These are phyloP conservation scores for Rhexocercosporidium sp. DNA, from an alignment of 2,329 filamentous ascomycete genomes.

Conservation along the genomic window DNA sequence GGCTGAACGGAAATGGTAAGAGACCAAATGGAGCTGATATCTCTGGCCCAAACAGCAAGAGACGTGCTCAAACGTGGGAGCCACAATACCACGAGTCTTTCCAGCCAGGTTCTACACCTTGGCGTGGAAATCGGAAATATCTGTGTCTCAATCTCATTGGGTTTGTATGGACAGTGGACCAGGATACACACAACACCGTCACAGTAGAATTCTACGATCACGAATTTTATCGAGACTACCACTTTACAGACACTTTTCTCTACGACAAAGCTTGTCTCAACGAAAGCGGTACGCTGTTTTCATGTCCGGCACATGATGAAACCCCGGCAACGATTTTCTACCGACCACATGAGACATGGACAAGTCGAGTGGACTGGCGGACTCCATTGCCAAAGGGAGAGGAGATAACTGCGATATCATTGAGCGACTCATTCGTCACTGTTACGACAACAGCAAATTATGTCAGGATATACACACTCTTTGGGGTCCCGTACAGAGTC, in stretches of 20 bases:
- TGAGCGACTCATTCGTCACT: conserved; percentile 90
- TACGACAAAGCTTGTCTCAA: conserved; percentile 96
- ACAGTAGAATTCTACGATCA: conserved; percentile 98
- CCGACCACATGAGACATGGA: conserved; percentile 96
- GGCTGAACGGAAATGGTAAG: conserved; percentile 66
- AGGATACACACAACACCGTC: conserved; percentile 90
- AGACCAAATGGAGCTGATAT: conserved; percentile 55
- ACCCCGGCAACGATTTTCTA: conserved; percentile 87
- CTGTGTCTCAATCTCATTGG: conserved; percentile 92
- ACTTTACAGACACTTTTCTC: conserved; percentile 94
- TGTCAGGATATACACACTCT: conserved; percentile 90
- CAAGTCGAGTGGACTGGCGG: conserved; percentile 86
- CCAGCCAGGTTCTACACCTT: conserved; percentile 93
- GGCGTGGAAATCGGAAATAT: conserved; percentile 93
- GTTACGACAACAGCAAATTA: conserved; percentile 88
- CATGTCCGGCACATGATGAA: conserved; percentile 72
- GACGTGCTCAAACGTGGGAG: conserved; percentile 39
- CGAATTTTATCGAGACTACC: conserved; percentile 89
- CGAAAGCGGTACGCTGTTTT: conserved; percentile 84
- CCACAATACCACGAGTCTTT: conserved; percentile 83
- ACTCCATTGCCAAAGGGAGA: conserved; percentile 89
- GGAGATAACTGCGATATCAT: conserved; percentile 82
- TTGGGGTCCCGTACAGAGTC: conserved; percentile 85
- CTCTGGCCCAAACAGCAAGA: conserved; percentile 49
- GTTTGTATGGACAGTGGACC: conserved; percentile 96